Evolutionary conservation across 495 filamentous ascomycete genomes (phyloP).

Genomic region (Hypoxylon crocopeplum): DNA sequence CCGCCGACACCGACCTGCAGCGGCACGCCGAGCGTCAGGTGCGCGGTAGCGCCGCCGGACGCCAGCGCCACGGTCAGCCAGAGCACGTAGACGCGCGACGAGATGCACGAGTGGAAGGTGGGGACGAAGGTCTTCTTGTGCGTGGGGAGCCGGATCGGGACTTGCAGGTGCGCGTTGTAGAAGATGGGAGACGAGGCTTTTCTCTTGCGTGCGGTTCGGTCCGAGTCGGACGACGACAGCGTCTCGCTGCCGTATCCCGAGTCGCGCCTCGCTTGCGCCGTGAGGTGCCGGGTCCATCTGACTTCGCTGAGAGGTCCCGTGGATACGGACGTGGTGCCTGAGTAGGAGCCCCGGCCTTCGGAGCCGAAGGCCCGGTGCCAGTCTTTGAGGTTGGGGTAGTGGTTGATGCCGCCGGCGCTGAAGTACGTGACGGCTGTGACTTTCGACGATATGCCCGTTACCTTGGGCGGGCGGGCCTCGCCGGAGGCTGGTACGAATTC

Average conservation of each 20-base stretch:
- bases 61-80: conserved; percentile 70
- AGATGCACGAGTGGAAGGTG: conserved; percentile 87
- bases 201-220: conserved; percentile 11
- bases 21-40: conserved; percentile 71
- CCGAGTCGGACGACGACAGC: conserved; percentile 29
- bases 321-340: conserved; percentile 66
- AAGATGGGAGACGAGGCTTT: conserved; percentile 34
- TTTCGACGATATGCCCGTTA: conserved; percentile 72
- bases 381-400: conserved; percentile 65
- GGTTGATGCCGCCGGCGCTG: conserved; percentile 50
- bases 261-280: conserved; percentile 58
- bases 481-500: conserved; percentile 73
- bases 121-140: conserved; percentile 76
- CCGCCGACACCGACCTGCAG: conserved; percentile 68
- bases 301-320: conserved; percentile 68
- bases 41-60: conserved; percentile 61
- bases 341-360: conserved; percentile 68
- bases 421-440: conserved; percentile 79
- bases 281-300: conserved; percentile 68
- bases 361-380: conserved; percentile 52
- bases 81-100: conserved; percentile 79
- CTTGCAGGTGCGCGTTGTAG: conserved; percentile 69
- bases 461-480: conserved; percentile 66
- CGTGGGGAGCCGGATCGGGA: conserved; percentile 76
- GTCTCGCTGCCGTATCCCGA: conserved; percentile 58